These are phyloP conservation scores for Escovopsis sp. DNA, from an alignment of 2,329 filamentous ascomycete species.

Conservation along the genomic window DNA sequence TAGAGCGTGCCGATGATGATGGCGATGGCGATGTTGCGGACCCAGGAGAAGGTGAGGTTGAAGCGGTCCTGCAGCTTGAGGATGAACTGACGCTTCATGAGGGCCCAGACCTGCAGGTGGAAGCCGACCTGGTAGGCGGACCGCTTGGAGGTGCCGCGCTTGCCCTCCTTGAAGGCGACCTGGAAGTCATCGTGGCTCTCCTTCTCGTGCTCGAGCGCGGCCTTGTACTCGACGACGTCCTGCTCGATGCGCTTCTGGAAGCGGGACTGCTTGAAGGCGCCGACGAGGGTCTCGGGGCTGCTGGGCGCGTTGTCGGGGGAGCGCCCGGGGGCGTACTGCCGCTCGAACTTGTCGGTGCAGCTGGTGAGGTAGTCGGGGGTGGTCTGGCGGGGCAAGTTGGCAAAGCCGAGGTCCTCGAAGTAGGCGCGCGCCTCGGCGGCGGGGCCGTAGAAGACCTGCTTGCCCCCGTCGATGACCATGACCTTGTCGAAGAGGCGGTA, in stretches of 20 bases:
- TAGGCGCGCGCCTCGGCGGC: constrained; percentile 52
- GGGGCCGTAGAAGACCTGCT: constrained; percentile 63
- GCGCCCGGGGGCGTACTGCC: constrained; percentile 56
- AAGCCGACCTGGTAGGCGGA: constrained; percentile 78
- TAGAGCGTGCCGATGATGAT: constrained; percentile 71
- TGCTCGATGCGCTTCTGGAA: constrained; percentile 39
- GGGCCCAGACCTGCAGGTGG: constrained; percentile 65
- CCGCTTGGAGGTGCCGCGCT: constrained; percentile 57
- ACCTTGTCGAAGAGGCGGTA: constrained; percentile 74
- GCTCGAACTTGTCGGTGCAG: constrained; percentile 72
- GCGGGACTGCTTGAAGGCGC: constrained; percentile 54
- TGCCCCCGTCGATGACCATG: constrained; percentile 62
- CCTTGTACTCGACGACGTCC: constrained; percentile 58
- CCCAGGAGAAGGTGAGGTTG: constrained; percentile 59
- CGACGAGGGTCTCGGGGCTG: constrained; percentile 48
- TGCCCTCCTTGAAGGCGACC: constrained; percentile 60
- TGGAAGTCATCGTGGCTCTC: constrained; percentile 63
- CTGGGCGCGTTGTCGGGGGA: constrained; percentile 54
- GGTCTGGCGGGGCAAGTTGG: constrained; percentile 61
- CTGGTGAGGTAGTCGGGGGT: constrained; percentile 71
- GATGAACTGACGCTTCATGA: constrained; percentile 72
- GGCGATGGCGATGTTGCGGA: constrained; percentile 52
- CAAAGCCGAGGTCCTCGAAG: constrained; percentile 65
- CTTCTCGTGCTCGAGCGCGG: constrained; percentile 47
- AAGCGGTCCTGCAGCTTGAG: constrained; percentile 80